Base-by-base conservation (phyloP, 257 asterid species). In the Thymus quinquecostatus region DNA sequence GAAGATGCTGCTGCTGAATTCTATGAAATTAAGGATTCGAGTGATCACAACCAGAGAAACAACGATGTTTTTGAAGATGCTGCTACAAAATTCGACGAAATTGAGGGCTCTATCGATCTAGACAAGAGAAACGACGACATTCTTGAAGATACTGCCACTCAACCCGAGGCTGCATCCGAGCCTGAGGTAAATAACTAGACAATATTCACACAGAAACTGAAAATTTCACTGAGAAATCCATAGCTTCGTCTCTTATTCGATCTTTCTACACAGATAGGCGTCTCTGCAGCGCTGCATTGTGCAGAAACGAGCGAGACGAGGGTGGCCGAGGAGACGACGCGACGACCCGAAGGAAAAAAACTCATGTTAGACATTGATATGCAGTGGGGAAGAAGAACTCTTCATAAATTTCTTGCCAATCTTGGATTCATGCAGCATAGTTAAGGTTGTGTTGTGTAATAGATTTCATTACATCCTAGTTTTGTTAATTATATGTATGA, bases 381-480 rank as follows among this genome's bases (percentile, higher is more conserved):
- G 60, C 81, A 78, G 49, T 85, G 98, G 96, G 89, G 96, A 59
- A 81, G 80, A 80, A 80, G 79, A 78, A 77, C 87, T 2, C 73
- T 92, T 44, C 78, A 74, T 77, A 86, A 86, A 55, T 75, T 92
- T 75, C 85, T 90, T 40, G 74, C 81, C 34, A 78, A 62, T 66
- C 71, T 92, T 32, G 92, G 98, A 41, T 80, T 82, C 54, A 50
- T 68, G 70, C 48, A 65, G 40, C 47, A 36, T 50, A 43, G 64
- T 60, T 38, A 41, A 50, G 54, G 59, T 62, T 72, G 6, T 60
- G 59, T 62, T 72, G 6, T 60, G 8, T 55, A 28, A 45, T 43
- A 11, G 43, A 0, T 40, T 44, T 41, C 48, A 55, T 63, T 30
- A 21, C 8, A 51, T 38, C 41, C 7, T 66, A n/a, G 10, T 55